Evolutionary conservation across 179 eudicot species (phyloP), one percentile per base, ranked within the genome.

Genomic region (Patellifolia procumbens): DNA sequence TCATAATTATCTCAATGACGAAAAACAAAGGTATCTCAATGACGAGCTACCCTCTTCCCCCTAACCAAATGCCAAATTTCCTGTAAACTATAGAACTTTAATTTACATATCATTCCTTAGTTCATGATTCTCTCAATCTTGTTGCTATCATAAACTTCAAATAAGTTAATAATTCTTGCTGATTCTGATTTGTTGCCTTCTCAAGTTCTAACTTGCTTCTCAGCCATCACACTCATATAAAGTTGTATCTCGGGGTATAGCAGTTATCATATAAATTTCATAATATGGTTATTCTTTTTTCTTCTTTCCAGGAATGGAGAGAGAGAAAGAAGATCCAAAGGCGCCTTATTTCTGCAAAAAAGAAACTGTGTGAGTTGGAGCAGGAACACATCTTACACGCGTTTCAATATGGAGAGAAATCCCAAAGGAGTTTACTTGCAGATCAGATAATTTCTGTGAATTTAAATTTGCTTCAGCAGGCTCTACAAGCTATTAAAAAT

Each of bases 361-460:
- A 92, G 93, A 94, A 89, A 84, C 78, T 94, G 70, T 70, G 77
- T 88, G 94, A 87, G 74, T 81, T 94, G 84, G 95, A 90, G 81
- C 97, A 94, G 79, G 81, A 94, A 43, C 98, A 94, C 76, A 88
- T 94, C 56, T 91, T 94, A 83, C 86, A 92, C 76, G 98, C 97
- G 61, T 86, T 94, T 78, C 74, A 85, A 78, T 74, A 78, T 82
- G 98, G 98, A 73, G 93, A 88, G 53, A 92, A 83, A 81, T 76
- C 89, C 53, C 85, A 88, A 71, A 79, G 80, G 71, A 87, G 81
- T 73, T 77, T 85, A 72, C 98, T 94, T 68, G 83, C 93, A 13
- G 86, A 89, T 83, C 91, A 91, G 84, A 92, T 94, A 62, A 73
- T 88, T 39, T 70, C 81, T 59, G 80, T 94, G 56, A 91, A 91